A percentile compares a stretch with the other conserved stretches of the same genome.
These are phyloP conservation scores for Magnaporthiopsis rhizophila DNA, from an alignment of 2,329 filamentous ascomycete genomes.

Conservation along the genomic window DNA sequence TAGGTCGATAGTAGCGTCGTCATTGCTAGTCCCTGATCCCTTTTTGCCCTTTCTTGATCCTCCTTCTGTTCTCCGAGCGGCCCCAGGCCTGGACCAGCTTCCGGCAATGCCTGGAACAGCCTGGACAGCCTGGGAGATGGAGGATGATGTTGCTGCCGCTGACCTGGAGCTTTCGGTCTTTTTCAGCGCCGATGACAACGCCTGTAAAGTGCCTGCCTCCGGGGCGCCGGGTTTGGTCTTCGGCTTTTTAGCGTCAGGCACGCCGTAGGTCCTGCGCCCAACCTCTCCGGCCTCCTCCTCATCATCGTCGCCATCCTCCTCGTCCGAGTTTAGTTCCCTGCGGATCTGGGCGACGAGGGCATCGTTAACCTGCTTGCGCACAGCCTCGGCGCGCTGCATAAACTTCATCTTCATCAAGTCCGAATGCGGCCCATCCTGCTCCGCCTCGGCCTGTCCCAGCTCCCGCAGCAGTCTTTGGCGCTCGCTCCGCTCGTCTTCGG, in stretches of 20 bases:
- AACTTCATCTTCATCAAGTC: conserved; percentile 82
- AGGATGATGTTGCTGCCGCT: background rate
- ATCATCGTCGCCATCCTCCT: conserved; percentile 38
- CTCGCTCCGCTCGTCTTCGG: conserved; percentile 51
- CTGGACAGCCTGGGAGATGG: background rate
- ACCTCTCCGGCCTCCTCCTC: conserved; percentile 48
- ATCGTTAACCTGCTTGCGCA: conserved; percentile 72
- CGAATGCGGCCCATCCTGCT: conserved; percentile 45
- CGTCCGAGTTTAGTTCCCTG: conserved; percentile 60
- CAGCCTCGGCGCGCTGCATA: conserved; percentile 82
- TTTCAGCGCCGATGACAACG: background rate
- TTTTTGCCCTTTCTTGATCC: background rate
- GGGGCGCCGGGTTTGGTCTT: conserved; percentile 6
- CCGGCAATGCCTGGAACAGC: background rate
- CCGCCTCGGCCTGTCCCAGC: conserved; percentile 34
- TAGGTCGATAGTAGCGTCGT: conserved; percentile 12
- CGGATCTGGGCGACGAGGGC: conserved; percentile 63
- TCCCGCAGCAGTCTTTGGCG: conserved; percentile 42
- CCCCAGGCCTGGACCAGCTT: conserved; percentile 6
- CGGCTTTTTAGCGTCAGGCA: conserved; percentile 19
- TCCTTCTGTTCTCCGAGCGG: background rate
- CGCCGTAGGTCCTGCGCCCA: conserved; percentile 65
- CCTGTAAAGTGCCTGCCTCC: background rate
- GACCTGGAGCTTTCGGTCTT: background rate
- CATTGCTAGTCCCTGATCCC: conserved; percentile 8